phyloP scores from a whole-genome alignment of 2,329 filamentous ascomycete genomes.

The Ceratocystis papillata region DNA sequence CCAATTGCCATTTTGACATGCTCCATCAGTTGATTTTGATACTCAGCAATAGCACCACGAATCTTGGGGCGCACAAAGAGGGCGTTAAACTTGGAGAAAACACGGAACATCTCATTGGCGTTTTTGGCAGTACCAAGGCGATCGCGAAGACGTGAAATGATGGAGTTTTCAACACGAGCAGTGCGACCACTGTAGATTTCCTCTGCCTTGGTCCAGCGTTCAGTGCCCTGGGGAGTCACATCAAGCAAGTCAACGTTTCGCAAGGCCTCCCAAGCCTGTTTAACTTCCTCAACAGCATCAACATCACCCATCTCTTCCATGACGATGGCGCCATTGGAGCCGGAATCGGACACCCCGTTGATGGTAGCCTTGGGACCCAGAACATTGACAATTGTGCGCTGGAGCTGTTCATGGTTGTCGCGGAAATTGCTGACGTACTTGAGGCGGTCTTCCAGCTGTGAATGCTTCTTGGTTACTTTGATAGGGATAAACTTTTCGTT shows the following conservation, averaged over 20 bases:
- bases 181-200: conserved; percentile 96
- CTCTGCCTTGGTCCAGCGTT: conserved; percentile 86
- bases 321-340: conserved; percentile 53
- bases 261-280: conserved; percentile 84
- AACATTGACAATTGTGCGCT: conserved; percentile 94
- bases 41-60: conserved; percentile 91
- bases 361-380: conserved; percentile 59
- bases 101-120: conserved; percentile 98
- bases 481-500: conserved; percentile 99
- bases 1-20: conserved; percentile 96
- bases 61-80: conserved; percentile 99
- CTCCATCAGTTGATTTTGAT: conserved; percentile 94
- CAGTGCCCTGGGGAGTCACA: conserved; percentile 78
- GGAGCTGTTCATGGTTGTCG: conserved; percentile 93
- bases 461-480: conserved; percentile 82
- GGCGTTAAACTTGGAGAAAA: conserved; percentile 99
- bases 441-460: conserved; percentile 77
- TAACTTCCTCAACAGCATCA: conserved; percentile 91
- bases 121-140: conserved; percentile 91
- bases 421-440: conserved; percentile 92
- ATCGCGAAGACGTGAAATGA: conserved; percentile 87
- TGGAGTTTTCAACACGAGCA: conserved; percentile 94
- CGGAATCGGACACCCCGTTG: conserved; percentile 34
- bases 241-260: conserved; percentile 94
- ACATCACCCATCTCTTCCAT: conserved; percentile 95